Conservation (phyloP, 306 rosid species). For the Lathyrus oleraceus region DNA sequence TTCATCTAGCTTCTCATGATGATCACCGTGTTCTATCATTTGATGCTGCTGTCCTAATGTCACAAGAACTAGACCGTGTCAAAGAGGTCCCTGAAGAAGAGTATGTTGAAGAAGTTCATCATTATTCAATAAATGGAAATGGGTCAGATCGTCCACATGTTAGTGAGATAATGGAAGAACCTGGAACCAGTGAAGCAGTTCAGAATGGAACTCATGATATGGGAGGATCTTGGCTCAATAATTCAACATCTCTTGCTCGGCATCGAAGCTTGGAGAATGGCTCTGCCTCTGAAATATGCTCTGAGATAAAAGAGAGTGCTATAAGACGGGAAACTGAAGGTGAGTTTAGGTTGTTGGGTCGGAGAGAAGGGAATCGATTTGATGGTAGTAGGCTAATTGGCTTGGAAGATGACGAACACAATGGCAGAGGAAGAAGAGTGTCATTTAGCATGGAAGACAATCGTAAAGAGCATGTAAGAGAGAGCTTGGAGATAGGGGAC, state of each 20-base stretch:
- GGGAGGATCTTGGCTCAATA: conserved; percentile 48
- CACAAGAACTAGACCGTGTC: conserved; percentile 75
- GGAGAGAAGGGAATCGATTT: conserved; percentile 73
- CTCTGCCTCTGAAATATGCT: conserved; percentile 34
- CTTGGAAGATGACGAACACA: conserved; percentile 69
- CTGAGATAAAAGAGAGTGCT: conserved; percentile 78
- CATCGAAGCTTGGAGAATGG: conserved; percentile 60
- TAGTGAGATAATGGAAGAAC: conserved; percentile 63
- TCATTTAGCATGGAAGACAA: conserved; percentile 83
- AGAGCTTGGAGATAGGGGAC: conserved; percentile 61
- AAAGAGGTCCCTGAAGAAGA: conserved; percentile 78
- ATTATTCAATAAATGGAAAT: conserved; percentile 45
- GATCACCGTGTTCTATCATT: conserved; percentile 74
- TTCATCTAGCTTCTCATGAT: conserved; percentile 46
- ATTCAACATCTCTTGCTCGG: conserved; percentile 45
- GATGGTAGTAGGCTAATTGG: conserved; percentile 73
- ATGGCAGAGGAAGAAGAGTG: conserved; percentile 71
- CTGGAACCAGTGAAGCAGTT: conserved; percentile 45
- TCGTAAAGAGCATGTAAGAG: conserved; percentile 52
- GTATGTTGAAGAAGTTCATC: conserved; percentile 40
- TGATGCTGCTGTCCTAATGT: conserved; percentile 83
- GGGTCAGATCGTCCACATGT: conserved; percentile 38
- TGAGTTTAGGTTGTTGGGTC: conserved; percentile 81
- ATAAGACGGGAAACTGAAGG: conserved; percentile 98
- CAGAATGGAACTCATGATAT: conserved; percentile 38